Conservation (phyloP, 208 protist genomes). For the Leishmania tropica region DNA sequence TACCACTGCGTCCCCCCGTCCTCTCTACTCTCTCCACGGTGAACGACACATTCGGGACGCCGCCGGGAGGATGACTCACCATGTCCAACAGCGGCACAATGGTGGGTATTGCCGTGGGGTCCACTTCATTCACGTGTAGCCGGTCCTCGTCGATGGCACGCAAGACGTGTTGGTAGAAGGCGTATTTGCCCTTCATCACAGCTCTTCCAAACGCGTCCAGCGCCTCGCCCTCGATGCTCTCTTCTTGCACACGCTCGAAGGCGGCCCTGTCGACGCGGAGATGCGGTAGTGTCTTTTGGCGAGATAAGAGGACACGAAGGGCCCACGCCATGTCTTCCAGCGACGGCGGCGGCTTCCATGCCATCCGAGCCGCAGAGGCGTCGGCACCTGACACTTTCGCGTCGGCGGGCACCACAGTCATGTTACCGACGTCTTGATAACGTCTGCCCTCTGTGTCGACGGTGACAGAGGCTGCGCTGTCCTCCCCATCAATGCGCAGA, state of each 20-base stretch:
- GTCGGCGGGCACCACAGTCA: background rate
- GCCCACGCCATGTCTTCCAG: slow-evolving; percentile 63
- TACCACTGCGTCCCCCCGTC: no score
- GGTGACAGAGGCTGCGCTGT: background rate
- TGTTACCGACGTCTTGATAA: background rate
- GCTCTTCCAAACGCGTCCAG: slow-evolving; percentile 35
- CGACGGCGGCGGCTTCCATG: slow-evolving; percentile 35
- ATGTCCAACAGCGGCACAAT: slow-evolving; percentile 66
- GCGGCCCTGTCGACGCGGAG: slow-evolving; percentile 17
- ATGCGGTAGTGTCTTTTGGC: slow-evolving; percentile 46
- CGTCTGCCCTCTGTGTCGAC: background rate
- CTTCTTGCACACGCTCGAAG: slow-evolving; percentile 25
- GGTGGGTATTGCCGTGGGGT: slow-evolving; percentile 38
- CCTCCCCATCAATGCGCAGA: background rate
- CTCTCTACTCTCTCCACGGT: slow-evolving; percentile 22
- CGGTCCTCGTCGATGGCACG: slow-evolving; percentile 39
- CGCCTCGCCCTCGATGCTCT: slow-evolving; percentile 24
- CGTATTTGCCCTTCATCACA: slow-evolving; percentile 32
- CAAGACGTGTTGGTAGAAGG: slow-evolving; percentile 38
- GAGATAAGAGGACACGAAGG: slow-evolving; percentile 62
- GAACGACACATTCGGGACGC: slow-evolving; percentile 41
- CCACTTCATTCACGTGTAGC: slow-evolving; percentile 38
- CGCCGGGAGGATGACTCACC: slow-evolving; percentile 49
- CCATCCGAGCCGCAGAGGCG: slow-evolving; percentile 20
- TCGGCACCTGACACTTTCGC: background rate